phyloP scores from a whole-genome alignment of 495 filamentous ascomycete genomes.

The Aspergillus affinis region DNA sequence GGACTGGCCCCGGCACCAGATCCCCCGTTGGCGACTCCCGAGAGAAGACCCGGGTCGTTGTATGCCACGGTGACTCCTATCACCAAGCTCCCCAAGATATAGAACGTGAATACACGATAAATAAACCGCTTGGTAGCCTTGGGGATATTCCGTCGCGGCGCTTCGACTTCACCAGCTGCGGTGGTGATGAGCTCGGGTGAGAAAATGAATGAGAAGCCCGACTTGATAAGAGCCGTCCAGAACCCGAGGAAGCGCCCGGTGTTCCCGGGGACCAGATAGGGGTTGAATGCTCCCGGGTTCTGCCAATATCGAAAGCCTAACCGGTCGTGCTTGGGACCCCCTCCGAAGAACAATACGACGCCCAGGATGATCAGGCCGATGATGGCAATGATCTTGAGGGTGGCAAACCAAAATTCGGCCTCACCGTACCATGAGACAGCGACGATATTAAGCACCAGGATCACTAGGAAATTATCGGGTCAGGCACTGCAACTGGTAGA shows the following conservation, averaged over 20 bases:
- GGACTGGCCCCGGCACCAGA: constrained; percentile 51
- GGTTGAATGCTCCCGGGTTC: constrained; percentile 64
- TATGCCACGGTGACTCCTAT: constrained; percentile 54
- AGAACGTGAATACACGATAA: constrained; percentile 82
- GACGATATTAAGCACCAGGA: constrained; percentile 65
- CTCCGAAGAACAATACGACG: constrained; percentile 67
- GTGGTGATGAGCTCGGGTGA: constrained; percentile 74
- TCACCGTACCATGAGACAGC: constrained; percentile 69
- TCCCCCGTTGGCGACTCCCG: constrained; percentile 39
- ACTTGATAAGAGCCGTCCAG: constrained; percentile 44
- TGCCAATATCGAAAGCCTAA: constrained; percentile 75
- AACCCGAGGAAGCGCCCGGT: constrained; percentile 43
- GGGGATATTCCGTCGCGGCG: constrained; percentile 75
- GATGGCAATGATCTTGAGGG: constrained; percentile 73
- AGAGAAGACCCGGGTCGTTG: constrained; percentile 54
- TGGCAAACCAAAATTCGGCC: constrained; percentile 72
- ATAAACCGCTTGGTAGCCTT: constrained; percentile 77
- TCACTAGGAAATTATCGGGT: constrained; percentile 52
- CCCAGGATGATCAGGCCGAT: constrained; percentile 66
- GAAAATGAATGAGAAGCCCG: constrained; percentile 54
- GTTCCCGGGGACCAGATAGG: constrained; percentile 40
- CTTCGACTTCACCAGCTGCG: constrained; percentile 76
- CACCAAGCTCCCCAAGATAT: constrained; percentile 54
- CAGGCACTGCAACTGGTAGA: constrained; percentile 13
- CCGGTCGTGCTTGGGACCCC: constrained; percentile 58